Conservation (phyloP, 2,329 filamentous ascomycete genomes). For the Fusarium tricinctum region DNA sequence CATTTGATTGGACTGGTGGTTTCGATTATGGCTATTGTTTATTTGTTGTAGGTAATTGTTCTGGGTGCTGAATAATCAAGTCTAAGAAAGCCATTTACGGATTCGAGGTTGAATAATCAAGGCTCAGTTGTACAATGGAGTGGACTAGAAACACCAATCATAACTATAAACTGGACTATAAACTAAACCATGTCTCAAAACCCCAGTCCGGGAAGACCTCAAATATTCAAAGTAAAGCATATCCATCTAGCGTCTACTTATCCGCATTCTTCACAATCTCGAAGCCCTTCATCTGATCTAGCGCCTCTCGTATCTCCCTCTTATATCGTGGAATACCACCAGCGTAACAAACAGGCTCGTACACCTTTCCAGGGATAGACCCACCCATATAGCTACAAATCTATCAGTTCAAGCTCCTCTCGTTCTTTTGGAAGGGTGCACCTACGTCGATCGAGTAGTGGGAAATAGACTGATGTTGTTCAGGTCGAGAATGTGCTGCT, state of each 20-base stretch:
- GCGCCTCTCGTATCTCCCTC: slow-evolving; percentile 39
- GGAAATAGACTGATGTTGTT: slow-evolving; percentile 64
- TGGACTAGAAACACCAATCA: too few species aligned
- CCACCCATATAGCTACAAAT: slow-evolving; percentile 69
- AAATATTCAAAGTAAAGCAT: too few species aligned
- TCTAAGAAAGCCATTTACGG: too few species aligned
- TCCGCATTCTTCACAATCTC: slow-evolving; percentile 37
- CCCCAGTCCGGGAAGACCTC: too few species aligned
- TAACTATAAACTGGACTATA: too few species aligned
- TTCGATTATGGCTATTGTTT: background rate
- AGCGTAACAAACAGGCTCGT: slow-evolving; percentile 65
- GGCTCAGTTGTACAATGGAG: too few species aligned
- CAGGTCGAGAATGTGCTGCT: slow-evolving; percentile 61
- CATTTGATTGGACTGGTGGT: background rate
- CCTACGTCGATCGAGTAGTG: slow-evolving; percentile 52
- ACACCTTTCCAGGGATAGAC: slow-evolving; percentile 66
- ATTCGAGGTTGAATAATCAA: too few species aligned
- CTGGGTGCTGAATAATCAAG: too few species aligned
- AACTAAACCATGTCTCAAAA: too few species aligned
- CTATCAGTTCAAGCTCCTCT: background rate
- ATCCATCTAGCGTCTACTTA: background rate
- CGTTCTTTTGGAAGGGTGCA: background rate
- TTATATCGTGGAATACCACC: slow-evolving; percentile 58
- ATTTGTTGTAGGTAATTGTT: slow-evolving; percentile 1
- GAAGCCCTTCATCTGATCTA: slow-evolving; percentile 41